Evolutionary conservation across 305 asterid species (phyloP).

Genomic region (Fraxinus sp.): DNA sequence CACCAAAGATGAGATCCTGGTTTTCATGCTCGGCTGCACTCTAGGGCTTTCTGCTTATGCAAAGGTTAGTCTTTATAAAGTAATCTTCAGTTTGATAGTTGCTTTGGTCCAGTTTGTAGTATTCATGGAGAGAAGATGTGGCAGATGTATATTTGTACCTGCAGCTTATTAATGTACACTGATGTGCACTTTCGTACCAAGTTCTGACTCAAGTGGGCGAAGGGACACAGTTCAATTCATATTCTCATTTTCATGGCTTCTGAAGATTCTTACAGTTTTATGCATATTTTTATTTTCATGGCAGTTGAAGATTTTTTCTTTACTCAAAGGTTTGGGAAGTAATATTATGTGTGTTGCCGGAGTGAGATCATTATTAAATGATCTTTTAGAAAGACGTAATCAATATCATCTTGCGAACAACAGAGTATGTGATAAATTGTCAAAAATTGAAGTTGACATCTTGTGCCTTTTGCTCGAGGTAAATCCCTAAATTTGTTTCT

Average conservation of each 20-base stretch:
- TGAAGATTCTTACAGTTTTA: slow-evolving; percentile 42
- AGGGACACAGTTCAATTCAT: slow-evolving; percentile 5
- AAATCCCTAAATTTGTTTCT: slow-evolving; percentile 13
- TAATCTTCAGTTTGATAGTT: slow-evolving; percentile 22
- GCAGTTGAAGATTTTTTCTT: slow-evolving; percentile 69
- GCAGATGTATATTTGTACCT: not conserved
- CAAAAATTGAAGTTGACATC: slow-evolving; percentile 58
- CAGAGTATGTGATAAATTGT: slow-evolving; percentile 40
- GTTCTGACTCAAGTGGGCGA: slow-evolving; percentile 12
- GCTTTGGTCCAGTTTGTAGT: slow-evolving; percentile 9
- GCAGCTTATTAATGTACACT: not conserved
- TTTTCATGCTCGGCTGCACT: slow-evolving; percentile 53
- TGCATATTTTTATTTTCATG: slow-evolving; percentile 28
- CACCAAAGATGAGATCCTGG: slow-evolving; percentile 58
- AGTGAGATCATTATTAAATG: slow-evolving; percentile 50
- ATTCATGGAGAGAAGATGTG: slow-evolving; percentile 1
- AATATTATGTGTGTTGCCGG: slow-evolving; percentile 46
- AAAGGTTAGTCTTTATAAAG: slow-evolving; percentile 53
- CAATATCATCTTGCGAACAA: slow-evolving; percentile 40
- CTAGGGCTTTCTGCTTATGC: slow-evolving; percentile 61
- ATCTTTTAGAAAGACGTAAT: slow-evolving; percentile 59
- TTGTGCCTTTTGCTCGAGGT: slow-evolving; percentile 87
- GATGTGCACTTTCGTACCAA: not conserved
- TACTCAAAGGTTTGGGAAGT: slow-evolving; percentile 70
- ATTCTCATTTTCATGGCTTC: slow-evolving; percentile 48